Percentiles rank a stretch among this genome's conserved stretches.
Evolutionary conservation across 164 flowering plant species (phyloP).

Genomic region (Umbilicus rupestris): DNA sequence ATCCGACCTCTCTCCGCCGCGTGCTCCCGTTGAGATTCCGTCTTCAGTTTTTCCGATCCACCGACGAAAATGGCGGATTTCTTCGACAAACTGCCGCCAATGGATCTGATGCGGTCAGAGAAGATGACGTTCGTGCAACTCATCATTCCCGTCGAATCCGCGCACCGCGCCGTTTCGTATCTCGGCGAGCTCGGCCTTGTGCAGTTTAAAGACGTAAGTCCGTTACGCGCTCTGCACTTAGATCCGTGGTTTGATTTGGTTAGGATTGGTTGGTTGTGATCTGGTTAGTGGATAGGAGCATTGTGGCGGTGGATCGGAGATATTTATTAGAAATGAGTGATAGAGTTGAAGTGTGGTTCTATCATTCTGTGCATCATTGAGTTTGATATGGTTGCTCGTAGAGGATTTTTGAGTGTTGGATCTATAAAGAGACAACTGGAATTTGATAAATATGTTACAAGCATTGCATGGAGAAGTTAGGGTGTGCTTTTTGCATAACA

Average conservation of each 20-base stretch:
- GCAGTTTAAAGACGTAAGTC: conserved; percentile 79
- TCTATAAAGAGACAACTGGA: background rate
- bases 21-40: background rate
- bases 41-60: background rate
- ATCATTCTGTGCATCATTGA: no score
- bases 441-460: background rate
- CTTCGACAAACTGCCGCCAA: conserved; percentile 28
- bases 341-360: background rate
- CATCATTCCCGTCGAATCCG: conserved; percentile 75
- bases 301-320: no score
- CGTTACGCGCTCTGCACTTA: background rate
- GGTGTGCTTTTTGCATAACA: background rate
- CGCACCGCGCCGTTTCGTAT: conserved; percentile 53
- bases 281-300: background rate
- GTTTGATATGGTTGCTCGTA: no score
- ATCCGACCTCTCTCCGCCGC: background rate
- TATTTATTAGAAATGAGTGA: background rate
- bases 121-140: conserved; percentile 81
- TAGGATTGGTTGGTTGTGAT: background rate
- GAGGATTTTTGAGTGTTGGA: background rate
- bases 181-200: conserved; percentile 82
- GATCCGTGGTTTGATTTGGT: background rate
- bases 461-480: background rate
- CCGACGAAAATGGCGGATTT: conserved; percentile 1
- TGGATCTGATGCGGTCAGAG: conserved; percentile 93